Base-by-base conservation (phyloP, 495 filamentous ascomycete genomes). In the Podospora didyma region DNA sequence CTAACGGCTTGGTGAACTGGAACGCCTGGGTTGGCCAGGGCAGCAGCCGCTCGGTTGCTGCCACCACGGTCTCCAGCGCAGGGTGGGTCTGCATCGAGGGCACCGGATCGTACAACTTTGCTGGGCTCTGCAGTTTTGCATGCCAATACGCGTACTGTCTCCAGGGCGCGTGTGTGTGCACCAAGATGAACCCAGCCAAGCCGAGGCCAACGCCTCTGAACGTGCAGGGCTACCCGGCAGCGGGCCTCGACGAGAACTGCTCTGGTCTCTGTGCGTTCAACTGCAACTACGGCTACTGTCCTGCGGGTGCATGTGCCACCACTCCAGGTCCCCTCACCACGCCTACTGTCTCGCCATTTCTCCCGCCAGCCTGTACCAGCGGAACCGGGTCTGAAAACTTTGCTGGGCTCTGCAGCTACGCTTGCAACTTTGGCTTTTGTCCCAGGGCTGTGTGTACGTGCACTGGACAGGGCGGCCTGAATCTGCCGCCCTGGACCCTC, bases 341-440 rank as follows among this genome's bases (percentile, higher is more conserved):
- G 23, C 51, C 24, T 0, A 55, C n/a, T 17, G 44, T 53, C 14
- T 59, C 56, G 2, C 41, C 50, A 3, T 62, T 58, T n/a, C 11
- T 22, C 2, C 60, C 60, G 7, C 31, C 47, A 7, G 23, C 48
- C 21, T 62, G 60, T 42, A 53, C 41, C 12, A 17, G 23, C 9
- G 49, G 60, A 4, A n/a, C 9, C 2, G 26, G 46, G 2, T 3
- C 28, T 24, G 45, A 21, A 24, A 17, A 14, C 20, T 34, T 42
- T n/a, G 51, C 20, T n/a, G 60, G 60, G 0, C 41, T 59, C 22
- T 63, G 61, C 34, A 17, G n/a, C 45, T 63, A 24, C 10, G 49
- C 35, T 17, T 63, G 61, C 41, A 47, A 42, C 17, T 57, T 49
- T 42, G 61, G 61, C 17, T 63, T 54, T 10, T 63, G 56, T 21